These are phyloP conservation scores for Pseudomonodictys pantanalensis DNA, from an alignment of 495 filamentous ascomycete species.

Conservation along the genomic window DNA sequence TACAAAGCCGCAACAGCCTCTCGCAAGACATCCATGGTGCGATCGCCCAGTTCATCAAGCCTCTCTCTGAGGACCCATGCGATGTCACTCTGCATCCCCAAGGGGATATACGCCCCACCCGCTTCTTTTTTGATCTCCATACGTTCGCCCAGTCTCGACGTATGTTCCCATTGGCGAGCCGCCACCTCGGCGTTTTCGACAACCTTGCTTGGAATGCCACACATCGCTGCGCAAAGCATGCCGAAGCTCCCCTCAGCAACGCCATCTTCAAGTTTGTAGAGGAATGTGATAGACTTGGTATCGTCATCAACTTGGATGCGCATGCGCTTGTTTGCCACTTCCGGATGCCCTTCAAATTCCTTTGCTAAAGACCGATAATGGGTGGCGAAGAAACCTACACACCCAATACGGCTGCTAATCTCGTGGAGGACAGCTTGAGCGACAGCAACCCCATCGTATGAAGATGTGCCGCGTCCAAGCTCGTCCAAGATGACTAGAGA, in stretches of 20 bases:
- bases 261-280: conserved; percentile 92
- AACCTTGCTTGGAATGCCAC: conserved; percentile 80
- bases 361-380: conserved; percentile 93
- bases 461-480: conserved; percentile 88
- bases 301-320: conserved; percentile 89
- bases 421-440: conserved; percentile 96
- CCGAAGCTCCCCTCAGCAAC: conserved; percentile 97
- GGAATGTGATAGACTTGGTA: conserved; percentile 77
- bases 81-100: conserved; percentile 91
- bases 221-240: conserved; percentile 99
- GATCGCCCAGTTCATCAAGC: conserved; percentile 39
- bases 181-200: conserved; percentile 84
- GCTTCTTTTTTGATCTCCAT: conserved; percentile 73
- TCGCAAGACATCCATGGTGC: conserved; percentile 64
- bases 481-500: conserved; percentile 98
- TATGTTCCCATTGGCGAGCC: conserved; percentile 95
- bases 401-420: conserved; percentile 87
- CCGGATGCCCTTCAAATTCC: conserved; percentile 85
- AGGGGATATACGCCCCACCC: conserved; percentile 63
- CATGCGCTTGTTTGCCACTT: conserved; percentile 84
- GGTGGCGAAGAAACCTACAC: conserved; percentile 94
- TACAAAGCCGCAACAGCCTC: conserved; percentile 75
- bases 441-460: conserved; percentile 94
- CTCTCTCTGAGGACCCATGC: conserved; percentile 69
- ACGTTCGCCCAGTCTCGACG: conserved; percentile 81